phyloP scores from a whole-genome alignment of 495 filamentous ascomycete genomes.

The Aspergillus funiculosus region DNA sequence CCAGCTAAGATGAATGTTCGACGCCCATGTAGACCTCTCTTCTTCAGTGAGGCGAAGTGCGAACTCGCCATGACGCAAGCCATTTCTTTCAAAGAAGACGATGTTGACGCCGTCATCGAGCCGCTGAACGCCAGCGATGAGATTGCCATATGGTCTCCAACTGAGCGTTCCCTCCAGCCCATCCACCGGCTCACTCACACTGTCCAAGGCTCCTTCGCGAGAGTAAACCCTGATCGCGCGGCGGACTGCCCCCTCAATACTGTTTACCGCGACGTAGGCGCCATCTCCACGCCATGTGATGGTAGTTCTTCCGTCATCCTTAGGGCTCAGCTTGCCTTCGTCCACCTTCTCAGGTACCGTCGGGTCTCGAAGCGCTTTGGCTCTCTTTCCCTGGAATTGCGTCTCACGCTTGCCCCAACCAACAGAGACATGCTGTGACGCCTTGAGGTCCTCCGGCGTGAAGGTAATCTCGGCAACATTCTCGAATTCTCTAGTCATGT shows the following conservation, averaged over 20 bases:
- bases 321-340: constrained; percentile 64
- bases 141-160: constrained; percentile 86
- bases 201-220: constrained; percentile 82
- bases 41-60: constrained; percentile 60
- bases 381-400: constrained; percentile 91
- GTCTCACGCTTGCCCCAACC: constrained; percentile 98
- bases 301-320: constrained; percentile 61
- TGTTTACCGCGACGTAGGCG: constrained; percentile 81
- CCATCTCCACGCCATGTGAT: constrained; percentile 96
- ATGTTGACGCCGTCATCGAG: constrained; percentile 65
- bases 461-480: constrained; percentile 67
- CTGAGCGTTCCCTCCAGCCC: constrained; percentile 77
- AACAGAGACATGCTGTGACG: constrained; percentile 92
- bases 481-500: constrained; percentile 92
- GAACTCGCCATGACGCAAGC: constrained; percentile 89
- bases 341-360: constrained; percentile 93
- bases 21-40: constrained; percentile 49
- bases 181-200: constrained; percentile 90
- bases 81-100: constrained; percentile 95
- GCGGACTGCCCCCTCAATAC: constrained; percentile 57
- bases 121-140: constrained; percentile 79
- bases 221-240: constrained; percentile 83
- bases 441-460: constrained; percentile 68
- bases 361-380: constrained; percentile 83
- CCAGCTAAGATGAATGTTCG: constrained; percentile 67